Base-by-base conservation (phyloP, 2,329 filamentous ascomycete species). In the Sporothrix curviconia region DNA sequence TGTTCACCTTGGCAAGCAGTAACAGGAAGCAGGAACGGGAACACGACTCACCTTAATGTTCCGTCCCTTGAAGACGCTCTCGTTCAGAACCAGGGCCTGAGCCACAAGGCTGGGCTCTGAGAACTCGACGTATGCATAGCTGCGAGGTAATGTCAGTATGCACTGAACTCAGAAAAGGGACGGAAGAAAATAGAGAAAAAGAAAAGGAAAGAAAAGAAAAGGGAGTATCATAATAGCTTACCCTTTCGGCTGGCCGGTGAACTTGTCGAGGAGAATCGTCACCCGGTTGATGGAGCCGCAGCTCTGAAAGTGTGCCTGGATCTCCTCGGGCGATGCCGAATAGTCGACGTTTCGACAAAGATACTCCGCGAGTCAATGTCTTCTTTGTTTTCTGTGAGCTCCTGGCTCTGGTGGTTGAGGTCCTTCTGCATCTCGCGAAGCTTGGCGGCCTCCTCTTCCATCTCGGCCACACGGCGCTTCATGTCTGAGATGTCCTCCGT, bases 321-420 rank as follows among this genome's bases (percentile, higher is more conserved):
- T 94, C 77, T 99, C 94, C 75, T 99, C 94, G 2, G 94, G 94
- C 28, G 91, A 95, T 22, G 92, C 92, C 61, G 90, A 92, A 73
- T 99, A 99, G 74, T 99, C 94, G 64, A 99, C 94, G 66, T 99
- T 99, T 94, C 94, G 44, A 99, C 94, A 71, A 99, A 99, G 73
- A 99, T 91, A 75, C 91, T 96, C 67, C 94, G 86, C 64, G 86
- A 86, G 74, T 99, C 94, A 59, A 99, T 85, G 65, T 96, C 95
- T 71, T 96, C 92, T 74, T 95, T 95, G 76, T 92, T 91, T 70
- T 97, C 94, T 64, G 87, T 84, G 61, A 94, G 79, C 65, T 89
- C 89, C 63, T 90, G 85, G 62, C 84, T 86, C 67, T 94, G 88
- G 70, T 92, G 85, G 71, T 97, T 92, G 61, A 97, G 81, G 55